These are phyloP conservation scores for Paraphoma sp. DNA, from an alignment of 2,329 filamentous ascomycete species.

Conservation along the genomic window DNA sequence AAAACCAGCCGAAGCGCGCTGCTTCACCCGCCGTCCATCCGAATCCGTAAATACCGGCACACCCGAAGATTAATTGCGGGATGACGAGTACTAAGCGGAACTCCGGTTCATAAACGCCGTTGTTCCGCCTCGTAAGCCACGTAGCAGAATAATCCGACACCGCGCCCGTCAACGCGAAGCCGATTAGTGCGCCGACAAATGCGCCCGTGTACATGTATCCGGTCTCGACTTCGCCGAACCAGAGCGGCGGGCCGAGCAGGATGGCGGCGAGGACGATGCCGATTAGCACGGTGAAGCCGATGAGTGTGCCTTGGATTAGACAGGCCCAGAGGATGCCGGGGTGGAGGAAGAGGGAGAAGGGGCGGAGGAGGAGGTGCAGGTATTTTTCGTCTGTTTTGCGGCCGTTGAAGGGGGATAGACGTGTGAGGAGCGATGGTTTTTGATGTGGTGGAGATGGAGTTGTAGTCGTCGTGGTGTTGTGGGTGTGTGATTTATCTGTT, in stretches of 20 bases:
- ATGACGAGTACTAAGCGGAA: conserved; percentile 84
- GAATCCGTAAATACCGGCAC: conserved; percentile 83
- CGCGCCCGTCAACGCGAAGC: conserved; percentile 76
- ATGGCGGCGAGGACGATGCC: conserved; percentile 84
- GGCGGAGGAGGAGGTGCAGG: conserved; percentile 66
- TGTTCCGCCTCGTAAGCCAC: conserved; percentile 74
- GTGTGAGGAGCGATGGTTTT: conserved; percentile 65
- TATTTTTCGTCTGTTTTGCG: conserved; percentile 81
- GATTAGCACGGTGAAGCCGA: conserved; percentile 93
- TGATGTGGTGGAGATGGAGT: conserved; percentile 42
- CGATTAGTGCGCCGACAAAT: conserved; percentile 81
- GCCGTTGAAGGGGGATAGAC: conserved; percentile 76
- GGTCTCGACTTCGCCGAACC: conserved; percentile 81
- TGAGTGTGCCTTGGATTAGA: conserved; percentile 85
- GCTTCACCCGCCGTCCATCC: conserved; percentile 72
- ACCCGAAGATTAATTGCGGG: conserved; percentile 79
- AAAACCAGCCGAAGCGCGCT: conserved; percentile 70
- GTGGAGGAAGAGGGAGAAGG: conserved; percentile 63
- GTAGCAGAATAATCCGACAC: conserved; percentile 76
- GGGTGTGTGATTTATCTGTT: neutral
- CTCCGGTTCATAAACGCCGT: conserved; percentile 87
- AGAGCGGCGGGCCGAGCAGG: conserved; percentile 81
- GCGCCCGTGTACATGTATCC: conserved; percentile 83
- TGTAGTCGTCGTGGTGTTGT: neutral
- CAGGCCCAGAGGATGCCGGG: conserved; percentile 81